These are phyloP conservation scores for Mycosarcoma maydis DNA, from an alignment of 1,284 basidiomycete genomes.

Conservation along the genomic window DNA sequence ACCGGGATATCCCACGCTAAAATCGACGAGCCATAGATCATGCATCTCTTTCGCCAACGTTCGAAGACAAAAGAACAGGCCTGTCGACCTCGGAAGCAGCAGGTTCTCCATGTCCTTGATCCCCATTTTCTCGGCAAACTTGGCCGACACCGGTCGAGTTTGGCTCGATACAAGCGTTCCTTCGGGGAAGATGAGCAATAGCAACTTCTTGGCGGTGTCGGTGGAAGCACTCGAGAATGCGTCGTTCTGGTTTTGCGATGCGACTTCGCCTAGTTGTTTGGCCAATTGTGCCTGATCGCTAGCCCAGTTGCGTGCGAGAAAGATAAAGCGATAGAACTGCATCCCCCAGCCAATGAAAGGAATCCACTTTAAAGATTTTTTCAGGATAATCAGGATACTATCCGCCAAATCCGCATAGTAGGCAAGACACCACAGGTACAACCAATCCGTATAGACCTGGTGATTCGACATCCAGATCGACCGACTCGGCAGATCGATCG, in stretches of 20 bases:
- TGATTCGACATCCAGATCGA: slow-evolving; percentile 57
- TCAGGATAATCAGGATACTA: slow-evolving; percentile 57
- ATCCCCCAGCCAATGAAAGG: slow-evolving; percentile 60
- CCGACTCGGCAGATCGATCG: slow-evolving; percentile 45
- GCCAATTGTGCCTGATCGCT: slow-evolving; percentile 48
- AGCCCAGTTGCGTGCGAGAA: slow-evolving; percentile 53
- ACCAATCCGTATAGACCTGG: slow-evolving; percentile 63
- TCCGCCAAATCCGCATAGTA: slow-evolving; percentile 56
- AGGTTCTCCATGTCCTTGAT: slow-evolving; percentile 79
- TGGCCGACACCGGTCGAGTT: slow-evolving; percentile 52
- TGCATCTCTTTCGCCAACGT: slow-evolving; percentile 81
- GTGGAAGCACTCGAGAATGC: neutral
- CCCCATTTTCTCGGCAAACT: slow-evolving; percentile 59
- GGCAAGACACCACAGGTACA: slow-evolving; percentile 61
- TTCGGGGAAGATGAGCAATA: slow-evolving; percentile 62
- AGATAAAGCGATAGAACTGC: slow-evolving; percentile 63
- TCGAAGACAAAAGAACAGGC: slow-evolving; percentile 83
- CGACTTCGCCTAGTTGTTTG: slow-evolving; percentile 37
- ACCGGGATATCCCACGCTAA: slow-evolving; percentile 88
- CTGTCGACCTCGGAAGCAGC: slow-evolving; percentile 88
- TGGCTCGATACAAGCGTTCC: slow-evolving; percentile 55
- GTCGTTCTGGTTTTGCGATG: slow-evolving; percentile 17
- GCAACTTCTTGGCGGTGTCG: slow-evolving; percentile 39
- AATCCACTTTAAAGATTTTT: slow-evolving; percentile 54
- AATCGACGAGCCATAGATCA: slow-evolving; percentile 76